Evolutionary conservation across 805 yeast species (phyloP).

Genomic region (Wickerhamiella alocasiicola): DNA sequence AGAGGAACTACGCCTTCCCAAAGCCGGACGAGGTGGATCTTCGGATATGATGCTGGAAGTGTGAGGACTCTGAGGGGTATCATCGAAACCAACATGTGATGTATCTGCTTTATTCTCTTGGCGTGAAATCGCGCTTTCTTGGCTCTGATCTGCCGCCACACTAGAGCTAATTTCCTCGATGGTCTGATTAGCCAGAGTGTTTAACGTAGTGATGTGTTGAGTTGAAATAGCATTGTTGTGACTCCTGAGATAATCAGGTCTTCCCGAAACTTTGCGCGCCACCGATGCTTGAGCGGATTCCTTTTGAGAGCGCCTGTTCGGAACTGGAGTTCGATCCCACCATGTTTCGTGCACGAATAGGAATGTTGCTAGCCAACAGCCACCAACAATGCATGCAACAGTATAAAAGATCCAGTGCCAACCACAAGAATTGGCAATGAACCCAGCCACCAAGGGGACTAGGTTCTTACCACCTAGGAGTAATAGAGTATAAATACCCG

Average conservation of each 20-base stretch:
- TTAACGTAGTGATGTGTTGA: not conserved
- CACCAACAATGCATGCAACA: conserved; percentile 39
- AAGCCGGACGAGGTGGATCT: not conserved
- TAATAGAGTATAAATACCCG: conserved; percentile 45
- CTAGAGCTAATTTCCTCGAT: too few relatives aligned
- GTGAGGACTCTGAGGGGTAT: not conserved
- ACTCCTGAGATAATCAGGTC: not conserved
- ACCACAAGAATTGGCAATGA: conserved; percentile 36
- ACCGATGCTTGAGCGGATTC: conserved; percentile 39
- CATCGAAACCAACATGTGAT: not conserved
- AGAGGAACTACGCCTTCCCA: not conserved
- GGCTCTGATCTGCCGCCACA: not conserved
- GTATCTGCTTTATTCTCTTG: not conserved
- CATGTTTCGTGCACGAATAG: conserved; percentile 54
- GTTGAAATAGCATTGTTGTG: not conserved
- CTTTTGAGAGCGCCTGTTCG: conserved; percentile 35
- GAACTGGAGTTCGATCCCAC: conserved; percentile 45
- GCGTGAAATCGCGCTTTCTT: not conserved
- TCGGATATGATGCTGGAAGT: too few relatives aligned
- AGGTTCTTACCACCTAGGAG: conserved; percentile 51
- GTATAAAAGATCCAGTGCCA: conserved; percentile 57
- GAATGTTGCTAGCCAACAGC: conserved; percentile 34
- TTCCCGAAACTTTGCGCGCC: conserved; percentile 20
- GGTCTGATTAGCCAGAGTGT: not conserved
- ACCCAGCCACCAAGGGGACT: conserved; percentile 43